Evolutionary conservation across 1,139 yeast species (phyloP).

Genomic region (Sugiyamaella japonica): DNA sequence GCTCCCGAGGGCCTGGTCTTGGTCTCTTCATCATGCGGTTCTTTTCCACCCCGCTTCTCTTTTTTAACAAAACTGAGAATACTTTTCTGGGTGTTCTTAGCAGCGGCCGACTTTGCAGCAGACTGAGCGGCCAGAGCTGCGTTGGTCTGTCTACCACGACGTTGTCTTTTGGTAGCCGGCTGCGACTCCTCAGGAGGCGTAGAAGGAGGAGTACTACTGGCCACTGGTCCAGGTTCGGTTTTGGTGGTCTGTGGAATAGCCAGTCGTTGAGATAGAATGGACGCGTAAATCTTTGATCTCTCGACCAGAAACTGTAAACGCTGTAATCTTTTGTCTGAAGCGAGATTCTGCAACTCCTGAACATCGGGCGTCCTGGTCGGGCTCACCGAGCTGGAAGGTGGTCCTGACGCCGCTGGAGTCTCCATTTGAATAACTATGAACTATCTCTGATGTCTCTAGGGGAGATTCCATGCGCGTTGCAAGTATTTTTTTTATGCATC

Average conservation of each 20-base stretch:
- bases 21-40: too few species aligned
- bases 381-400: constrained; percentile 20
- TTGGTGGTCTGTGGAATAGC: constrained; percentile 33
- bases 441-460: too few species aligned
- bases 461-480: too few species aligned
- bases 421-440: constrained; percentile 1
- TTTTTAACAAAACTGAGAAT: constrained; percentile 21
- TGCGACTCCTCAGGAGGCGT: constrained; percentile 1
- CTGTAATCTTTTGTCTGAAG: constrained; percentile 50
- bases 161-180: neutral
- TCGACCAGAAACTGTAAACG: constrained; percentile 71
- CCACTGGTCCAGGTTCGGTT: constrained; percentile 8
- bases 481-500: neutral
- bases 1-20: too few species aligned
- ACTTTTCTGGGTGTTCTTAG: constrained; percentile 20
- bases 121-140: constrained; percentile 15
- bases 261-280: constrained; percentile 76
- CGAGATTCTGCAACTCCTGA: constrained; percentile 23
- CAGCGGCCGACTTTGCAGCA: constrained; percentile 12
- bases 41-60: constrained; percentile 5
- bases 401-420: constrained; percentile 7
- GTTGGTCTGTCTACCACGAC: constrained; percentile 13
- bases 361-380: constrained; percentile 17
- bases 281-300: constrained; percentile 80
- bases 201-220: constrained; percentile 12